Conservation (phyloP, 108 stramenopile genomes). For the Pseudonitzschia multiseries region DNA sequence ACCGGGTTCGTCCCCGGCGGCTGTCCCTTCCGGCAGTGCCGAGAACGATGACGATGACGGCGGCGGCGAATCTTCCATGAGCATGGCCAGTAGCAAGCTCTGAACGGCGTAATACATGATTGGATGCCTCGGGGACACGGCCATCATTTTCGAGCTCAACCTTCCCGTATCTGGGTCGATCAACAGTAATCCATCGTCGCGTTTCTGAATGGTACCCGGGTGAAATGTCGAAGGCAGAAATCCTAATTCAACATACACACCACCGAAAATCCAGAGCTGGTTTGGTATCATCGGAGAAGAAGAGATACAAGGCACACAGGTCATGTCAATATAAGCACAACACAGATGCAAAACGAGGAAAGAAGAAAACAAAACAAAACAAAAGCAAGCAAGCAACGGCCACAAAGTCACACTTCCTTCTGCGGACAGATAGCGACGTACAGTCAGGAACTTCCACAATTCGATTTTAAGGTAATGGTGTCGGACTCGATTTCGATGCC, state of each 20-base stretch:
- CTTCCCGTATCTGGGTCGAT: constrained; percentile 38
- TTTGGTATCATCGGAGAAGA: neutral
- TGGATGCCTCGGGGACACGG: constrained; percentile 65
- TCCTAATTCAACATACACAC: constrained; percentile 6
- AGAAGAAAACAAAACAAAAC: no score
- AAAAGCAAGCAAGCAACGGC: neutral
- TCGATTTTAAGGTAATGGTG: constrained; percentile 19
- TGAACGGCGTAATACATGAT: constrained; percentile 64
- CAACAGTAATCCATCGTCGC: constrained; percentile 50
- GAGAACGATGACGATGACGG: neutral
- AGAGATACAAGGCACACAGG: no score
- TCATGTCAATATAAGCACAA: no score
- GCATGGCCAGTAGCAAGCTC: constrained; percentile 31
- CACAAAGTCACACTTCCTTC: neutral
- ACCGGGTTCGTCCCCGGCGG: neutral
- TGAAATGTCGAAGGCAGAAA: constrained; percentile 33
- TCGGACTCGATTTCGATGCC: neutral
- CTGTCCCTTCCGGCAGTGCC: no score
- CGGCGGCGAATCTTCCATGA: constrained; percentile 9
- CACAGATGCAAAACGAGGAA: no score
- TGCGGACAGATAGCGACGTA: constrained; percentile 33
- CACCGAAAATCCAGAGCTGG: constrained; percentile 17
- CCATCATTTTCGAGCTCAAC: constrained; percentile 57
- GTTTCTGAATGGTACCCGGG: neutral
- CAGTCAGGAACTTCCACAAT: constrained; percentile 45